Percentiles rank a stretch among this genome's conserved stretches.
Conservation (phyloP, 805 yeast genomes). For the Wickerhamomyces subpelliculosus region DNA sequence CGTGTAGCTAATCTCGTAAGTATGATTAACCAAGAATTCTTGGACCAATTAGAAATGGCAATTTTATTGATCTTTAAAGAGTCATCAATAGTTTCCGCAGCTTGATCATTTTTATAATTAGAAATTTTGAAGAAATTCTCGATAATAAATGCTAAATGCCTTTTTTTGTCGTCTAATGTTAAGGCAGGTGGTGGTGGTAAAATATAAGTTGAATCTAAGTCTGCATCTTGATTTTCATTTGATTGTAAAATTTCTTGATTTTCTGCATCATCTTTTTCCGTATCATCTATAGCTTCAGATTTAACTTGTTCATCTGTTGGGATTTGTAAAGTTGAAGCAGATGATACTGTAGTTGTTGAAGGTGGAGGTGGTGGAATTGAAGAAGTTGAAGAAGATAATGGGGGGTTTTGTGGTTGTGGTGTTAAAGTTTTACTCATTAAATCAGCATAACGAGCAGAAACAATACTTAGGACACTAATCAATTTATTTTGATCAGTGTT, state of each 20-base stretch:
- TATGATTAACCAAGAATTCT: slow-evolving; percentile 69
- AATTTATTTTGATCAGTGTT: slow-evolving; percentile 46
- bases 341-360: background rate
- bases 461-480: slow-evolving; percentile 60
- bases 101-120: slow-evolving; percentile 18
- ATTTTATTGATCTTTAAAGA: slow-evolving; percentile 21
- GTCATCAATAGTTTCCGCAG: slow-evolving; percentile 13
- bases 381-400: background rate
- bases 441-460: slow-evolving; percentile 57
- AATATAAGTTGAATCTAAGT: slow-evolving; percentile 37
- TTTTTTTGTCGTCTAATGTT: slow-evolving; percentile 46
- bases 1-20: slow-evolving; percentile 76
- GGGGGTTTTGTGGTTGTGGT: slow-evolving; percentile 1
- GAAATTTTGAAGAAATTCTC: slow-evolving; percentile 50
- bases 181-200: slow-evolving; percentile 54
- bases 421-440: slow-evolving; percentile 24
- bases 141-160: slow-evolving; percentile 51
- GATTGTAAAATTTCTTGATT: slow-evolving; percentile 13
- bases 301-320: slow-evolving; percentile 1
- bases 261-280: slow-evolving; percentile 24
- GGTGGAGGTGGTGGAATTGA: background rate
- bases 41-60: slow-evolving; percentile 46
- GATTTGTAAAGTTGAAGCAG: background rate
- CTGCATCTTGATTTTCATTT: slow-evolving; percentile 24
- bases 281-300: slow-evolving; percentile 25